Conservation (phyloP, 805 yeast species). For the Wickerhamiella domercqiae region DNA sequence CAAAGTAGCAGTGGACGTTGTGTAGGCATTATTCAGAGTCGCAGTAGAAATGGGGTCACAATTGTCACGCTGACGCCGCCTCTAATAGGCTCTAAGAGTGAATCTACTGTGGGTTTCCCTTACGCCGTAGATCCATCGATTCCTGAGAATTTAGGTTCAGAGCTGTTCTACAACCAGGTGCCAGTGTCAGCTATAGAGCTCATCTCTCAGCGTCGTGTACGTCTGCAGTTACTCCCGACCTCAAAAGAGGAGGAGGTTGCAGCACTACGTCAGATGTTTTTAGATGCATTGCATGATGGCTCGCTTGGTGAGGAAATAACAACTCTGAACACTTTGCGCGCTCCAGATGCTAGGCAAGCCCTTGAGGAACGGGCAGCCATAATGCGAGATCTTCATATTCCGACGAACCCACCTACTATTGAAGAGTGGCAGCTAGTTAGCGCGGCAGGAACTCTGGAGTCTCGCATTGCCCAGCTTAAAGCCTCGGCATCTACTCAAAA, state of each 20-base stretch:
- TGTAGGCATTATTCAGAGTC: neutral
- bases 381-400: neutral
- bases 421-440: neutral
- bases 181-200: conserved; percentile 2
- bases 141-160: neutral
- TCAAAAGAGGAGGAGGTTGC: neutral
- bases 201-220: conserved; percentile 1
- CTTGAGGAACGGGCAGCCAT: conserved; percentile 1
- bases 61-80: neutral
- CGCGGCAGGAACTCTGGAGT: conserved; percentile 2
- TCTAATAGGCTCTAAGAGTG: neutral
- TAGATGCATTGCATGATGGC: neutral
- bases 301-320: neutral
- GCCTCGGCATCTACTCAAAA: conserved; percentile 70
- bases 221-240: neutral
- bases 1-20: neutral
- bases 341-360: conserved; percentile 1
- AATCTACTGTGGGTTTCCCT: neutral
- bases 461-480: conserved; percentile 3
- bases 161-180: neutral
- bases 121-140: neutral
- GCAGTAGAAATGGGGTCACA: neutral
- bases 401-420: neutral
- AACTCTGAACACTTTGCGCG: neutral
- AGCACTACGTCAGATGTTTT: neutral